These are phyloP conservation scores for Nepenthes alata DNA, from an alignment of 179 eudicot species.

Conservation along the genomic window DNA sequence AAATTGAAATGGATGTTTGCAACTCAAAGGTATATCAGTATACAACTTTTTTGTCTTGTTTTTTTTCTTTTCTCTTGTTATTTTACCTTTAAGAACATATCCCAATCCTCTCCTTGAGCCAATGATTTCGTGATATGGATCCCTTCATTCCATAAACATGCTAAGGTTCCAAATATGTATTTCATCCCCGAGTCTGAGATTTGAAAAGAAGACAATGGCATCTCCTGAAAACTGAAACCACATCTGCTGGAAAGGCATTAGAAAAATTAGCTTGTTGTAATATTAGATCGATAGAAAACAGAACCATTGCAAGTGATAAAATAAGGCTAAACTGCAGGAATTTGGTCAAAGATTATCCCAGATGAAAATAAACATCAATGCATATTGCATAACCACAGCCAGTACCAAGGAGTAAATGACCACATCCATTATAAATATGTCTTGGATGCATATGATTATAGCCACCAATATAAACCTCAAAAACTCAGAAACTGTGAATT, in stretches of 20 bases:
- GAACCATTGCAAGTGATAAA: not conserved
- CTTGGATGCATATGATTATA: too few species aligned
- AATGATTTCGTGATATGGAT: constrained; percentile 28
- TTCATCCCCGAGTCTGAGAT: constrained; percentile 45
- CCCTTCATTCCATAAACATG: constrained; percentile 43
- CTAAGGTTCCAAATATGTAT: constrained; percentile 20
- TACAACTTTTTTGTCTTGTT: too few species aligned
- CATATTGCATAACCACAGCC: too few species aligned
- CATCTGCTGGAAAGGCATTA: constrained; percentile 17
- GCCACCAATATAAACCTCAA: too few species aligned
- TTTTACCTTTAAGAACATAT: constrained; percentile 56
- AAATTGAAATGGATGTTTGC: not conserved
- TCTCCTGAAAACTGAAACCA: constrained; percentile 35
- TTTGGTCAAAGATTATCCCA: too few species aligned
- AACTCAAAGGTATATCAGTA: not conserved
- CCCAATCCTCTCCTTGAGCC: constrained; percentile 77
- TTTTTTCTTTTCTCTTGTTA: not conserved
- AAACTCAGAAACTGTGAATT: too few species aligned
- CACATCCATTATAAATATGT: too few species aligned
- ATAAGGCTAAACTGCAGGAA: too few species aligned
- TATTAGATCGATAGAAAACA: too few species aligned
- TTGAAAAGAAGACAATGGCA: constrained; percentile 46
- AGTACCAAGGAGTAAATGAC: too few species aligned
- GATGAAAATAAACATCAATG: too few species aligned
- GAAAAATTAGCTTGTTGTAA: not conserved